Evolutionary conservation across 169 alveolate genomes (phyloP).

Genomic region (Plasmodium falciparum): DNA sequence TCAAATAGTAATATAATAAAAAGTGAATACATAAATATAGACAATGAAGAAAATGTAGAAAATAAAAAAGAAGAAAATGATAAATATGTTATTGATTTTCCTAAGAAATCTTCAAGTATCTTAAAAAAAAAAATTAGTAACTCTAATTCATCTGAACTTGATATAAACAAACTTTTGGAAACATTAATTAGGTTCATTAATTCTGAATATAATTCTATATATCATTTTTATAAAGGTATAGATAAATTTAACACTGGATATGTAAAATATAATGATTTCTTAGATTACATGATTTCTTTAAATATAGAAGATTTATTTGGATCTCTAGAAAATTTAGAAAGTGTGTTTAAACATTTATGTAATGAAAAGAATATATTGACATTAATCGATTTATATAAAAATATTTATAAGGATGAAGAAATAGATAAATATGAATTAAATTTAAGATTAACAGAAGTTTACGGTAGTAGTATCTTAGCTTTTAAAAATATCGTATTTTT

Average conservation of each 20-base stretch:
- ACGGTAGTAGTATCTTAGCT: slow-evolving; percentile 43
- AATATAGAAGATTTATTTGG: slow-evolving; percentile 55
- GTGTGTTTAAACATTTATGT: slow-evolving; percentile 50
- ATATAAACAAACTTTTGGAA: slow-evolving; percentile 26
- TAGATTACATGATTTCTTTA: slow-evolving; percentile 18
- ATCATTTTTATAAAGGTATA: slow-evolving; percentile 73
- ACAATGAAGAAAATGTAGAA: background rate
- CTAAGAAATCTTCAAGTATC: slow-evolving; percentile 57
- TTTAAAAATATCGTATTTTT: slow-evolving; percentile 36
- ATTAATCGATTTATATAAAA: slow-evolving; percentile 56
- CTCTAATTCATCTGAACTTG: slow-evolving; percentile 24
- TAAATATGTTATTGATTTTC: background rate
- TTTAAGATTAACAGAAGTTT: slow-evolving; percentile 48
- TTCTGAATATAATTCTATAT: slow-evolving; percentile 58
- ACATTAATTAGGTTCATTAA: slow-evolving; percentile 23
- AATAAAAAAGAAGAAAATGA: slow-evolving; percentile 2
- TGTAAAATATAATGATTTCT: slow-evolving; percentile 60
- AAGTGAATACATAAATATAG: too few relatives aligned
- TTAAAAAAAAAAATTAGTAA: slow-evolving; percentile 47
- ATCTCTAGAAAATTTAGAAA: slow-evolving; percentile 46
- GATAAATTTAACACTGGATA: slow-evolving; percentile 75
- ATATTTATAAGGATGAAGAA: slow-evolving; percentile 23
- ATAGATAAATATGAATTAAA: slow-evolving; percentile 60
- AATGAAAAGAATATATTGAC: slow-evolving; percentile 49
- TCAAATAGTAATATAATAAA: too few relatives aligned